phyloP scores from a whole-genome alignment of 2,329 filamentous ascomycete genomes.

The Hypoxylon sp. region DNA sequence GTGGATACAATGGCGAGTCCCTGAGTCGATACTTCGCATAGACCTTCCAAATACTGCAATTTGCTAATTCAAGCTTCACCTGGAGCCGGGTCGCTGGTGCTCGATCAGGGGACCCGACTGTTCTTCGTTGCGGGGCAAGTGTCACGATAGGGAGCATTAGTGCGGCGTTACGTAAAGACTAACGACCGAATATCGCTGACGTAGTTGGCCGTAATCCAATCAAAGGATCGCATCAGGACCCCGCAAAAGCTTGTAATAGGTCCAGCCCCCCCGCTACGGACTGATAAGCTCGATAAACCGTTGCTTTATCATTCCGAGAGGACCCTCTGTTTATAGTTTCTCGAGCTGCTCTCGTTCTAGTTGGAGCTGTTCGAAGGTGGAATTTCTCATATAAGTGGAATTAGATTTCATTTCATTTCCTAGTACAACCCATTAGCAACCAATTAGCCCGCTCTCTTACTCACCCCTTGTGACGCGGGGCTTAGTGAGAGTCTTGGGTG shows the following conservation, averaged over 20 bases:
- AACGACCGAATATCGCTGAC: constrained; percentile 43
- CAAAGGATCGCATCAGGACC: constrained; percentile 35
- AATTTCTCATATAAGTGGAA: constrained; percentile 25
- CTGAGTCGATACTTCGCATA: constrained; percentile 33
- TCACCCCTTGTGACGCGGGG: constrained; percentile 24
- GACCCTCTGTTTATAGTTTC: constrained; percentile 17
- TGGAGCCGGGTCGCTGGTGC: constrained; percentile 29
- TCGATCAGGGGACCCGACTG: constrained; percentile 28
- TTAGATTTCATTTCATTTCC: constrained; percentile 10
- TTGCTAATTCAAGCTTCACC: constrained; percentile 34
- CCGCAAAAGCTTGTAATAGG: constrained; percentile 49
- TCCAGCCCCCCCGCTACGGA: constrained; percentile 39
- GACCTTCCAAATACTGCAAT: constrained; percentile 45
- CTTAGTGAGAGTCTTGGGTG: constrained; percentile 17
- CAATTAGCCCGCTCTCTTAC: not conserved
- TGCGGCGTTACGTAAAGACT: constrained; percentile 36
- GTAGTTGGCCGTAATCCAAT: constrained; percentile 40
- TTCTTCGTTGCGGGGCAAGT: constrained; percentile 21
- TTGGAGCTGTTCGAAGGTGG: constrained; percentile 15
- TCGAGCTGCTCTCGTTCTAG: constrained; percentile 2
- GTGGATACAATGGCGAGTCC: constrained; percentile 20
- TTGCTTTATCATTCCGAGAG: constrained; percentile 30
- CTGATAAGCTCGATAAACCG: constrained; percentile 44
- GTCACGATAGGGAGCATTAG: constrained; percentile 22
- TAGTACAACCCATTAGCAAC: constrained; percentile 33